Conservation (phyloP, 2,329 filamentous ascomycete genomes). For the Harringtonia aguacate region DNA sequence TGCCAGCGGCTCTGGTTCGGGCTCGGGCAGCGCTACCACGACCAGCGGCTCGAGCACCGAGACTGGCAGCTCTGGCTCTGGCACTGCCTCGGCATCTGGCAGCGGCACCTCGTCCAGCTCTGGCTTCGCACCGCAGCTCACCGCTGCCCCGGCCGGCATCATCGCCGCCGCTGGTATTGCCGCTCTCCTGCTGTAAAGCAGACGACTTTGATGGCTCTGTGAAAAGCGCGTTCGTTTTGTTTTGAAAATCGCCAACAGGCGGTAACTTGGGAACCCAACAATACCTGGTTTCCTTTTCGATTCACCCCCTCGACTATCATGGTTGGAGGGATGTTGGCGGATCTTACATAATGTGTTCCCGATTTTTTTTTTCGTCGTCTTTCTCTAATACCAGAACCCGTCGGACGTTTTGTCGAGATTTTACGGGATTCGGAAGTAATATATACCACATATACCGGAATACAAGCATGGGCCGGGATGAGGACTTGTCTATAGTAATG, state of each 20-base stretch:
- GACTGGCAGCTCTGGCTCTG: slow-evolving; percentile 8
- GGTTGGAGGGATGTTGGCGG: neutral
- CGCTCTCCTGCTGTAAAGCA: slow-evolving; percentile 32
- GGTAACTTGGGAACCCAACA: neutral
- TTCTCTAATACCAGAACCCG: slow-evolving; percentile 2
- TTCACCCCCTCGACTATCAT: neutral
- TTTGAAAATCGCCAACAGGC: neutral
- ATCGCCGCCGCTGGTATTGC: slow-evolving; percentile 39
- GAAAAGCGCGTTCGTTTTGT: neutral
- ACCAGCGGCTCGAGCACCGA: slow-evolving; percentile 2
- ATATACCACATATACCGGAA: too few relatives aligned
- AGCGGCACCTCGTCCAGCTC: neutral
- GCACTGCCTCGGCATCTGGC: slow-evolving; percentile 1
- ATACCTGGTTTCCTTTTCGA: neutral
- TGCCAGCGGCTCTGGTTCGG: neutral
- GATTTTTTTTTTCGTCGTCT: neutral
- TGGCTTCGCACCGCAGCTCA: slow-evolving; percentile 25
- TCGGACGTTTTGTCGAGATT: neutral
- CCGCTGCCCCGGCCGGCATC: slow-evolving; percentile 33
- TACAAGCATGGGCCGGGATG: too few relatives aligned
- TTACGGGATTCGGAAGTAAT: too few relatives aligned
- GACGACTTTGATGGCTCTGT: neutral
- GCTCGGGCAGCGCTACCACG: neutral
- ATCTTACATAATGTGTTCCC: slow-evolving; percentile 1
- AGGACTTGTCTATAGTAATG: too few relatives aligned